Percentiles rank a stretch among this genome's conserved stretches.
These are phyloP conservation scores for Themeda triandra DNA, from an alignment of 176 grass and related monocot genomes.

Conservation along the genomic window DNA sequence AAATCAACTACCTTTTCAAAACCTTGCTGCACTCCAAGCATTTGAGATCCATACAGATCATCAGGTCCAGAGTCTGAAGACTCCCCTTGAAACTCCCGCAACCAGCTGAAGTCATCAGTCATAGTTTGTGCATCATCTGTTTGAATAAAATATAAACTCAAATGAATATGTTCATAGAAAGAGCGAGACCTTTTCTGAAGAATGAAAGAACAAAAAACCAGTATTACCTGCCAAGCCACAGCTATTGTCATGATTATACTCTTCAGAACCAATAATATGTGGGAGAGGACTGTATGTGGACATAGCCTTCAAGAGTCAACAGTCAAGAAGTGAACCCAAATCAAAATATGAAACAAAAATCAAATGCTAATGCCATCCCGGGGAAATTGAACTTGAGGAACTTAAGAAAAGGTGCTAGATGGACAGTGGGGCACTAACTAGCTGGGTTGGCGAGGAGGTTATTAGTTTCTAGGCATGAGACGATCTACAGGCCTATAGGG, in stretches of 20 bases:
- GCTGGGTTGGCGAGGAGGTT: background rate
- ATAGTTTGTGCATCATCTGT: constrained; percentile 48
- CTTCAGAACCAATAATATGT: constrained; percentile 81
- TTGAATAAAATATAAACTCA: constrained; percentile 15
- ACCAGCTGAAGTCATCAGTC: constrained; percentile 49
- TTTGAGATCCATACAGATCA: constrained; percentile 44
- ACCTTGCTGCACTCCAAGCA: constrained; percentile 22
- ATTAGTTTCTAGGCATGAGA: background rate
- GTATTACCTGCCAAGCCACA: constrained; percentile 66
- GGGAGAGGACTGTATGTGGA: constrained; percentile 46
- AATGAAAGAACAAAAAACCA: background rate
- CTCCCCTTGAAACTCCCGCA: constrained; percentile 38
- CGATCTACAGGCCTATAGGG: too few species aligned
- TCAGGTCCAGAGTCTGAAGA: constrained; percentile 23
- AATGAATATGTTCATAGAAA: background rate
- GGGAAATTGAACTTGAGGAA: background rate
- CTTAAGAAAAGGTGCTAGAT: background rate
- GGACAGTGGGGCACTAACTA: background rate
- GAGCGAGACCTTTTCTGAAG: background rate
- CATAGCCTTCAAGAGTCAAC: constrained; percentile 56
- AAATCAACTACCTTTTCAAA: constrained; percentile 41
- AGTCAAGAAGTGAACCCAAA: constrained; percentile 18
- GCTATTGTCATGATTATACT: constrained; percentile 71
- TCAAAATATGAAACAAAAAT: background rate
- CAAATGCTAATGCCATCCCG: background rate